Evolutionary conservation across 2,329 filamentous ascomycete genomes (phyloP), one percentile per base, ranked within the genome.

Genomic region (Alternaria atra): DNA sequence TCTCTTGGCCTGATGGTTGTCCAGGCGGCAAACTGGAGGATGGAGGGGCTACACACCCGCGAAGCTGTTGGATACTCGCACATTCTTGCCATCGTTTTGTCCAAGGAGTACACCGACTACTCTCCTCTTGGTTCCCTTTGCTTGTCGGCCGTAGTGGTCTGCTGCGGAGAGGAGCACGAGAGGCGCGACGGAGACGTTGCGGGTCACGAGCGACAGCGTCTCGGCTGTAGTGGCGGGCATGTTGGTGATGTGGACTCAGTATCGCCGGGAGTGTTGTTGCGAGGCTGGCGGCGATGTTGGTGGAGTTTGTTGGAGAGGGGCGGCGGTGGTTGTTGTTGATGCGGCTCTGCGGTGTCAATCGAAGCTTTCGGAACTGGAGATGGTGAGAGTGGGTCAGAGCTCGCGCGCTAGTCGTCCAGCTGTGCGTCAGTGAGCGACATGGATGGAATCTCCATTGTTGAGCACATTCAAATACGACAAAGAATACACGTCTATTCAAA

Each of bases 181-280:
- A 73, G 95, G 95, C 75, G 95, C 95, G 81, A 99, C 94, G 71
- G 94, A 97, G 81, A 99, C 95, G 82, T 91, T 97, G 81, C 93
- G 90, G 75, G 90, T 94, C 80, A 97, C 93, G 79, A 98, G 90
- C 72, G 92, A 96, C 80, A 97, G 89, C 70, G 94, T 96, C 85
- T 98, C 94, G 81, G 94, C 93, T 79, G 94, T 97, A 69, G 94
- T 98, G 81, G 94, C 90, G 82, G 94, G 94, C 94, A 98, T 98
- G 73, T 52, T 73, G 54, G 62, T 35, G 63, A 57, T 52, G 60
- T 66, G 58, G 52, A 50, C 56, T 63, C 54, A 29, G 63, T 59
- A 52, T 55, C 30, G 40, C 50, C 25, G 48, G 55, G 17, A 32
- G 52, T 25, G 55, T n/a, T 52, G 52, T 47, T 48, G 30, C 44